Conservation (phyloP, 441 rosid genomes). For the Jatropha podagrica region DNA sequence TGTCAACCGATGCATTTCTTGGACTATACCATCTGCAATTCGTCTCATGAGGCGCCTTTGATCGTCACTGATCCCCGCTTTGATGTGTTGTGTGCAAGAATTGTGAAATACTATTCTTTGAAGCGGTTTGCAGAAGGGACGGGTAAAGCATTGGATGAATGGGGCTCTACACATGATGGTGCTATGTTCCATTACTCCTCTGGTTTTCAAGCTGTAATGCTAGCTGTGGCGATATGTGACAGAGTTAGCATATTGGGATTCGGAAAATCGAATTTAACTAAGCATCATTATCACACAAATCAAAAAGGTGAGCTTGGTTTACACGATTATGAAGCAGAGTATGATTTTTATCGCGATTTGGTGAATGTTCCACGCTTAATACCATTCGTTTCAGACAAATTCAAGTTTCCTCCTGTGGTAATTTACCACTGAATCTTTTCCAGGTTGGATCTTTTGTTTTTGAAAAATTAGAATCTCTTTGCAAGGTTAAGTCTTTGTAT, state of each 20-base stretch:
- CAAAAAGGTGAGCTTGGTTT: conserved; percentile 75
- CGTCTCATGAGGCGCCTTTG: conserved; percentile 52
- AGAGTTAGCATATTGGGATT: conserved; percentile 79
- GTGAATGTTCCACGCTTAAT: conserved; percentile 50
- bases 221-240: conserved; percentile 77
- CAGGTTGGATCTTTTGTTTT: conserved; percentile 2
- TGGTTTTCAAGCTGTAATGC: conserved; percentile 88
- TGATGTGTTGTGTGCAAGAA: conserved; percentile 65
- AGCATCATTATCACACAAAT: conserved; percentile 90
- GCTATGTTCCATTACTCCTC: conserved; percentile 87
- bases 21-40: conserved; percentile 68
- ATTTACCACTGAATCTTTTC: conserved; percentile 50
- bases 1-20: conserved; percentile 81
- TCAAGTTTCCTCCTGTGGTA: conserved; percentile 63
- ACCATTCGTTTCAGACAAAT: conserved; percentile 67
- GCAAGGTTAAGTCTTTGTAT: not conserved
- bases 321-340: conserved; percentile 85
- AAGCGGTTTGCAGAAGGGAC: conserved; percentile 55
- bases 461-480: conserved; percentile 3
- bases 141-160: conserved; percentile 50
- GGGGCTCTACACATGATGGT: conserved; percentile 69
- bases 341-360: conserved; percentile 65
- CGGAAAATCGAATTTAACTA: conserved; percentile 66
- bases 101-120: conserved; percentile 81
- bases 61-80: conserved; percentile 77